phyloP scores from a whole-genome alignment of 768 basidiomycete species.

The Tephrocybe sp. region DNA sequence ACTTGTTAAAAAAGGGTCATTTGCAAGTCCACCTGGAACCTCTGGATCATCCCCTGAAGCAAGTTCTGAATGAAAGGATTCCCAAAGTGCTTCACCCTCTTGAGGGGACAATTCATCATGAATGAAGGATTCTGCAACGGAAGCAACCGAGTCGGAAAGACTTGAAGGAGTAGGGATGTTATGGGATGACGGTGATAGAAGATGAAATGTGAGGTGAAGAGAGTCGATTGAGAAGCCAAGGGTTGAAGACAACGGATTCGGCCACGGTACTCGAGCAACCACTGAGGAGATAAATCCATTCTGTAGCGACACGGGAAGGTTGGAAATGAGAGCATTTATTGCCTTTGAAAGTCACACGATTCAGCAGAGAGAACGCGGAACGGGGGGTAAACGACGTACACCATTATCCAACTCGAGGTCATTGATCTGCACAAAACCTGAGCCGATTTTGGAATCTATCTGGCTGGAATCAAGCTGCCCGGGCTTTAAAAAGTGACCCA shows the following conservation, averaged over 20 bases:
- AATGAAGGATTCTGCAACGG: slow-evolving; percentile 76
- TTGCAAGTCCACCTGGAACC: slow-evolving; percentile 68
- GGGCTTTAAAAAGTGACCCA: slow-evolving; percentile 85
- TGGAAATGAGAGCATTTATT: slow-evolving; percentile 68
- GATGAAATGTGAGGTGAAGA: slow-evolving; percentile 63
- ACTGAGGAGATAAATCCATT: slow-evolving; percentile 74
- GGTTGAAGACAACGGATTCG: slow-evolving; percentile 75
- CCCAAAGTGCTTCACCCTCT: slow-evolving; percentile 69
- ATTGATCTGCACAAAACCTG: slow-evolving; percentile 83
- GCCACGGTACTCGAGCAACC: slow-evolving; percentile 79
- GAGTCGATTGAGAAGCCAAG: slow-evolving; percentile 69
- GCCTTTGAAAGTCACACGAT: slow-evolving; percentile 45
- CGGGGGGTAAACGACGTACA: slow-evolving; percentile 40
- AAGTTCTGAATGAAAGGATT: slow-evolving; percentile 57
- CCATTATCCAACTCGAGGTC: slow-evolving; percentile 76
- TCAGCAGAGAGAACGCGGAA: slow-evolving; percentile 8
- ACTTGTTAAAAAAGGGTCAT: slow-evolving; percentile 39
- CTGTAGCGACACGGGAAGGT: slow-evolving; percentile 64
- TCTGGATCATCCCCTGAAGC: slow-evolving; percentile 33
- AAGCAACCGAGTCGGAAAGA: slow-evolving; percentile 70
- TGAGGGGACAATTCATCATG: slow-evolving; percentile 72
- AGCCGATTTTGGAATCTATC: slow-evolving; percentile 92
- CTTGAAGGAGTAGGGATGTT: slow-evolving; percentile 30
- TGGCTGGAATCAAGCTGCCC: slow-evolving; percentile 85
- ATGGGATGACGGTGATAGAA: slow-evolving; percentile 29